Evolutionary conservation across 2,329 filamentous ascomycete genomes (phyloP).

Genomic region (Sclerotiophoma versabilis): DNA sequence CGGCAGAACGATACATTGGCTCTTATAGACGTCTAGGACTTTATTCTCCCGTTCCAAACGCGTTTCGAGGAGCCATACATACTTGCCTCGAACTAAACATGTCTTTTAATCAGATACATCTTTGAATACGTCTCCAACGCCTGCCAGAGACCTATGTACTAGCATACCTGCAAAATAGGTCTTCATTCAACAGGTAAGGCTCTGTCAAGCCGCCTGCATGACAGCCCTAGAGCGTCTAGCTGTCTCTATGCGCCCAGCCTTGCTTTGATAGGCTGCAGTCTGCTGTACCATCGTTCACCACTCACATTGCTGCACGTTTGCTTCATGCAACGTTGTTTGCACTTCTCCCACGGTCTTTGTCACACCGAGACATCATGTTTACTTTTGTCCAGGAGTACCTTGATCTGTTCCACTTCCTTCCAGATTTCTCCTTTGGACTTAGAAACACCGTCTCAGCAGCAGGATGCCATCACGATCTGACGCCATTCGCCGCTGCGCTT

Average conservation of each 20-base stretch:
- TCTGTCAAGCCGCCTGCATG: neutral
- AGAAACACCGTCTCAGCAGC: neutral
- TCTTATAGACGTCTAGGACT: slow-evolving; percentile 22
- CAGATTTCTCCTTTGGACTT: neutral
- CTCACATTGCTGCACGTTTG: slow-evolving; percentile 3
- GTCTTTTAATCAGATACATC: no score
- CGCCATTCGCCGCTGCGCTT: slow-evolving; percentile 14
- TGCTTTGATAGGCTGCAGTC: neutral
- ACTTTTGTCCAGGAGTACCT: neutral
- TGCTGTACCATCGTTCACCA: neutral
- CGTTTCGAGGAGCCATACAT: slow-evolving; percentile 21
- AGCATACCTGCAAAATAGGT: neutral
- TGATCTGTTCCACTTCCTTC: neutral
- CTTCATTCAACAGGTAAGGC: neutral
- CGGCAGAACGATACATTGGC: slow-evolving; percentile 15
- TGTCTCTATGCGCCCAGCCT: neutral
- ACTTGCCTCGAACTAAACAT: neutral
- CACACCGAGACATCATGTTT: neutral
- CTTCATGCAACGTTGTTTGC: neutral
- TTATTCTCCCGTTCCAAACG: slow-evolving; percentile 14
- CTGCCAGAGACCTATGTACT: neutral
- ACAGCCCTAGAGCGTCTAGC: neutral
- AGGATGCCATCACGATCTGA: neutral
- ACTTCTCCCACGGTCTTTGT: neutral
- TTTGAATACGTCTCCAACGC: no score